Evolutionary conservation across 179 eudicot species (phyloP), one percentile per base, ranked within the genome.

Genomic region (Silene vulgaris): DNA sequence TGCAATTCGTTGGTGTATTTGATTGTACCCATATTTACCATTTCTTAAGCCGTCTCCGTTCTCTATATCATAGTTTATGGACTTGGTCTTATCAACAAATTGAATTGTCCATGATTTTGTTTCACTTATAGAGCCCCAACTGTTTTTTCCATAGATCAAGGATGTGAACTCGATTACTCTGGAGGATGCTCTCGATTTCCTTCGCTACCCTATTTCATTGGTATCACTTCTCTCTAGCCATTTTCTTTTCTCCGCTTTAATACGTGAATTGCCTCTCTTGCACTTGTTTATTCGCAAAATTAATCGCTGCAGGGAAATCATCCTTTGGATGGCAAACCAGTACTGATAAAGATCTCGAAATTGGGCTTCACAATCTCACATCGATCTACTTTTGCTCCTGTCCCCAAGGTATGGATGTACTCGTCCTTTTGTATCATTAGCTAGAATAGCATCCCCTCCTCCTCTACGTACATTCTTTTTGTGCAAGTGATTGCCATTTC

Each of bases 171-270:
- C 97, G 32, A 76, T 96, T 67, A 86, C 93, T 14, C 75, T 96
- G 71, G 93, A 89, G 69, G 86, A 85, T 66, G 97, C 99, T 52
- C 80, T 93, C 50, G 90, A 86, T 79, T 75, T 88, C 75, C 86
- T 96, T 78, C 88, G 86, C 50, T 96, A 88, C 79, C 99, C 99
- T 30, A 74, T 89, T 75, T 78, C 86, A 72, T 59, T 96, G 93
- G 99, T 96, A 83, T 65, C 75, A 7, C 43, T 59, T 37, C 43
- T 59, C 29, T 52, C 64, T 48, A 30, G 16, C 21, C 32, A 65
- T 67, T 37, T 52, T 12, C 50, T 14, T 69, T 48, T 70, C 6
- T 68, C 14, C 65, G 32, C 4, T 29, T 69, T 69, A 56, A 72
- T 35, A 26, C 40, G n/a, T 69, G 19, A 7, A 45, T 64, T 6